A percentile compares a stretch with the other conserved stretches of the same genome.
Conservation (phyloP, 257 asterid species). For the Solanum tarapatanum region DNA sequence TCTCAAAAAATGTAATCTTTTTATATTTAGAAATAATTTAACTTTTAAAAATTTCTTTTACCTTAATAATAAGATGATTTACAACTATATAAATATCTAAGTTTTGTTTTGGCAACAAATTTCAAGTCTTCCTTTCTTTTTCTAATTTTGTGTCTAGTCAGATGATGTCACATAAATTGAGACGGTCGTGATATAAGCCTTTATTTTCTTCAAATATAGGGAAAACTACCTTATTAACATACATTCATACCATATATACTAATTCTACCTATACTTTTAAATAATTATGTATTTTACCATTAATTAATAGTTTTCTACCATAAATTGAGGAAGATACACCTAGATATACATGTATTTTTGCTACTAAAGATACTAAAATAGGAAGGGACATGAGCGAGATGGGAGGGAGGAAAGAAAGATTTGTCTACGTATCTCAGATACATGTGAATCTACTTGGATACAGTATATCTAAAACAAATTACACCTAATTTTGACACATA, state of each 20-base stretch:
- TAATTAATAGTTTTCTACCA: not conserved
- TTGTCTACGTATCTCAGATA: too few relatives aligned
- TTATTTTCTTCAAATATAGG: not conserved
- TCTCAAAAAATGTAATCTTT: not conserved
- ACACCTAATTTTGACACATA: too few relatives aligned
- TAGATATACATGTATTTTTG: too few relatives aligned
- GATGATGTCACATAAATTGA: not conserved
- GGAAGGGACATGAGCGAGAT: not conserved
- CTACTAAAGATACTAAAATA: too few relatives aligned
- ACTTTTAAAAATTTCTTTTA: not conserved
- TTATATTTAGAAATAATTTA: not conserved
- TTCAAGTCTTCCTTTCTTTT: not conserved
- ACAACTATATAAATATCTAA: not conserved
- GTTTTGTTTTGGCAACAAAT: not conserved
- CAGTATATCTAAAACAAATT: too few relatives aligned
- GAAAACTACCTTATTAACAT: not conserved
- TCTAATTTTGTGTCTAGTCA: not conserved
- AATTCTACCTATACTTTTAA: not conserved
- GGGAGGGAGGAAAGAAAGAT: not conserved
- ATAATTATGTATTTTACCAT: not conserved
- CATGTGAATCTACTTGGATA: not conserved
- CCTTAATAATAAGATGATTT: not conserved
- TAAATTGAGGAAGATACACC: too few relatives aligned
- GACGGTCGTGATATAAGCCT: too few relatives aligned
- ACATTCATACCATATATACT: not conserved